phyloP scores from a whole-genome alignment of 1,139 yeast genomes.

The Taphrina deformans region DNA sequence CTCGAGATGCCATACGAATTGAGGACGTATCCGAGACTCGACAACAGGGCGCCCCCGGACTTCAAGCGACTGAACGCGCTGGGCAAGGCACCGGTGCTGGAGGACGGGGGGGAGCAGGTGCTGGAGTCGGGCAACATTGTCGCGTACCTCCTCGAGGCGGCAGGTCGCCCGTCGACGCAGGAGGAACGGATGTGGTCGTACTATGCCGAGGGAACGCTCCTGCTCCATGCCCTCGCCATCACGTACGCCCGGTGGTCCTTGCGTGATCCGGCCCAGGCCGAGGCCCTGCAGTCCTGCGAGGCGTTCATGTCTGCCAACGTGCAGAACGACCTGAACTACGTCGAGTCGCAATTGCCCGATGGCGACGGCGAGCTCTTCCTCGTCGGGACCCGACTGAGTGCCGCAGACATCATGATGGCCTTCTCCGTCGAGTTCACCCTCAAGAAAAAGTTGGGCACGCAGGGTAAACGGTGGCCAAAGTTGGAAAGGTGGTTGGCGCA shows the following conservation, averaged over 20 bases:
- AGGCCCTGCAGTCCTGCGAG: slow-evolving; percentile 18
- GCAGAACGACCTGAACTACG: slow-evolving; percentile 24
- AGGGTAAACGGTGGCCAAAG: slow-evolving; percentile 16
- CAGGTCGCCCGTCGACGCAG: slow-evolving; percentile 44
- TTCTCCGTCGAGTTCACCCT: slow-evolving; percentile 17
- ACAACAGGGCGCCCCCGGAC: slow-evolving; percentile 48
- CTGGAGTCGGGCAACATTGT: slow-evolving; percentile 44
- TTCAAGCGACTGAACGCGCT: slow-evolving; percentile 57
- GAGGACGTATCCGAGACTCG: slow-evolving; percentile 42
- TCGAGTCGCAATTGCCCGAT: slow-evolving; percentile 4
- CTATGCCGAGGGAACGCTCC: slow-evolving; percentile 60
- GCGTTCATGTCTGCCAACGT: slow-evolving; percentile 16
- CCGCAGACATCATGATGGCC: slow-evolving; percentile 27
- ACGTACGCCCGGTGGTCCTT: slow-evolving; percentile 29
- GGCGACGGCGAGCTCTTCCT: slow-evolving; percentile 9
- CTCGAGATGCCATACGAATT: slow-evolving; percentile 56
- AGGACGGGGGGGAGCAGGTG: slow-evolving; percentile 45
- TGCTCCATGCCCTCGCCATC: slow-evolving; percentile 44
- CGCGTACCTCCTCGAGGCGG: slow-evolving; percentile 42
- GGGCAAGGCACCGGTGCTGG: slow-evolving; percentile 59
- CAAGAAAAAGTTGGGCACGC: slow-evolving; percentile 15
- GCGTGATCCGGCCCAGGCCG: neutral
- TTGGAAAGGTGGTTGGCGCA: slow-evolving; percentile 17
- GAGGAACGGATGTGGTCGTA: slow-evolving; percentile 49
- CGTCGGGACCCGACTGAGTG: slow-evolving; percentile 3